A percentile compares a stretch with the other conserved stretches of the same genome.
These are phyloP conservation scores for Neurospora sp. DNA, from an alignment of 495 filamentous ascomycete species.

Conservation along the genomic window DNA sequence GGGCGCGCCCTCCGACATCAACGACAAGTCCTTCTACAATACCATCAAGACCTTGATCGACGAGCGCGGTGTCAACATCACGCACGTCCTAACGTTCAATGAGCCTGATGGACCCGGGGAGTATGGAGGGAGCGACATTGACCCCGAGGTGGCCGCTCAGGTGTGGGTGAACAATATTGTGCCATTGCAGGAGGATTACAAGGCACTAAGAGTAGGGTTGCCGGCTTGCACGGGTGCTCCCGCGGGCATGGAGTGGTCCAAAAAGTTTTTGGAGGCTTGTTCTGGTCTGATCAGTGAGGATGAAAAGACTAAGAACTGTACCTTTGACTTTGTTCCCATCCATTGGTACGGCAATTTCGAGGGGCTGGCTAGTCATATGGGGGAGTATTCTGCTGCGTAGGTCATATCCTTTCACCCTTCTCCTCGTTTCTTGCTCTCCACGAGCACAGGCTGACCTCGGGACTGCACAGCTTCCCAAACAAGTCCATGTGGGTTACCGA, in stretches of 20 bases:
- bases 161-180: slow-evolving; percentile 58
- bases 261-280: slow-evolving; percentile 49
- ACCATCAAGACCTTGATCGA: slow-evolving; percentile 41
- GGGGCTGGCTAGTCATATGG: slow-evolving; percentile 61
- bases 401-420: slow-evolving; percentile 5
- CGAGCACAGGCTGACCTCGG: background rate
- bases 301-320: slow-evolving; percentile 39
- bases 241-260: slow-evolving; percentile 52
- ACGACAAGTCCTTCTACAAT: slow-evolving; percentile 45
- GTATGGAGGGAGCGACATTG: slow-evolving; percentile 50
- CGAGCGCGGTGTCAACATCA: slow-evolving; percentile 45
- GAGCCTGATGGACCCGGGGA: slow-evolving; percentile 51
- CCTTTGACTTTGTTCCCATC: slow-evolving; percentile 60
- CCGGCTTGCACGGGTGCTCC: slow-evolving; percentile 48
- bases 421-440: background rate
- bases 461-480: slow-evolving; percentile 39
- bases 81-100: slow-evolving; percentile 61
- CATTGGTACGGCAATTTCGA: slow-evolving; percentile 75
- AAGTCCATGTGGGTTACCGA: slow-evolving; percentile 65
- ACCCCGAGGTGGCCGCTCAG: slow-evolving; percentile 46
- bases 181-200: slow-evolving; percentile 41
- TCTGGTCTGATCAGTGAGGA: slow-evolving; percentile 29
- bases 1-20: slow-evolving; percentile 39
- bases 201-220: slow-evolving; percentile 47
- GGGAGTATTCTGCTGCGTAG: slow-evolving; percentile 44